These are phyloP conservation scores for Alternaria panax DNA, from an alignment of 2,329 filamentous ascomycete genomes.

Conservation along the genomic window DNA sequence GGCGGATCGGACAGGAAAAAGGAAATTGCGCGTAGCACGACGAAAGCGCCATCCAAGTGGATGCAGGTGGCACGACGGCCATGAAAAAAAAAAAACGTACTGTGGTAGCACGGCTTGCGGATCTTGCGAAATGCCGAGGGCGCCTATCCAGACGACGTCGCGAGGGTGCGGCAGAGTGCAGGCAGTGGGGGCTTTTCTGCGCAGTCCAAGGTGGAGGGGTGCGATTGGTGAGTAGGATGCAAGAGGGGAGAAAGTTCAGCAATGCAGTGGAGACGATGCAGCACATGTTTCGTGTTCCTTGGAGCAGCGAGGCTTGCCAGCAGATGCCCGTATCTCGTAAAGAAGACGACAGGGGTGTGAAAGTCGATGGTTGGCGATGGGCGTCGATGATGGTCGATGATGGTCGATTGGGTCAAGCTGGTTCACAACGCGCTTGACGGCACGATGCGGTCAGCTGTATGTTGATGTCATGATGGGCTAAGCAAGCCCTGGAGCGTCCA, in stretches of 20 bases:
- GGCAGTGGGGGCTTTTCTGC: slow-evolving; percentile 12
- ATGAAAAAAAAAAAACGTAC: no score
- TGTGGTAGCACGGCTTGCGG: slow-evolving; percentile 23
- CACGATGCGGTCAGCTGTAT: slow-evolving; percentile 20
- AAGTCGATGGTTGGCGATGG: neutral
- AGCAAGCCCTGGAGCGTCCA: slow-evolving; percentile 19
- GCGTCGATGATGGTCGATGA: neutral
- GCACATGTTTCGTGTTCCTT: slow-evolving; percentile 26
- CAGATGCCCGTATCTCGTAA: slow-evolving; percentile 11
- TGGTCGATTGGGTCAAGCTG: neutral
- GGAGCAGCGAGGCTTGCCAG: slow-evolving; percentile 11
- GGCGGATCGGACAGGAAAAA: slow-evolving; percentile 16
- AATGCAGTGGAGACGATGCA: slow-evolving; percentile 1
- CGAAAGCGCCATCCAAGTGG: neutral
- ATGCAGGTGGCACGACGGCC: neutral
- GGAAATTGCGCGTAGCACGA: slow-evolving; percentile 22
- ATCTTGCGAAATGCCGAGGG: slow-evolving; percentile 32
- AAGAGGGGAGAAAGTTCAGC: slow-evolving; percentile 7
- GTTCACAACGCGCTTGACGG: neutral
- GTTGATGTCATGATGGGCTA: slow-evolving; percentile 34
- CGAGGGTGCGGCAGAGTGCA: slow-evolving; percentile 7
- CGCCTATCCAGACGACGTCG: slow-evolving; percentile 25
- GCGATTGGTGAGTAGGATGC: slow-evolving; percentile 10
- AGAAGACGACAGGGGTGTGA: neutral
- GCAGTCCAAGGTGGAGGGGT: neutral